Evolutionary conservation across 768 basidiomycete species (phyloP), one percentile per base, ranked within the genome.

Genomic region (Pluteus cervinus): DNA sequence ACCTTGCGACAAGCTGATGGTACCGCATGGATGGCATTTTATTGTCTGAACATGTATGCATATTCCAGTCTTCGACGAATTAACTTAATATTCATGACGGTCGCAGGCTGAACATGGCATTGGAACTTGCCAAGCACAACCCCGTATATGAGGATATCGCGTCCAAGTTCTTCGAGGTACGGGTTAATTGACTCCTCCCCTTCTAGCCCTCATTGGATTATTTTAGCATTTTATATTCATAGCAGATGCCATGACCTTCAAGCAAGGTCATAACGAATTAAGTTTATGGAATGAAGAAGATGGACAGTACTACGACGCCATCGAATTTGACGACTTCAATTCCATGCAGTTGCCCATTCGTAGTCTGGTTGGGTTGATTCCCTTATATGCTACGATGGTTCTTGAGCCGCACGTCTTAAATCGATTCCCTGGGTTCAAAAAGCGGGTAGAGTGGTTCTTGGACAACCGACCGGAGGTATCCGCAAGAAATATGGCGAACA

Each of bases 1-100:
- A 76, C 65, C 12, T 69, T 99, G 41, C 91, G 94, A 37, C 96
- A 99, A 63, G 92, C 96, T 6, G 96, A 99, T 56, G 94, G 94
- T 7, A 99, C 96, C 5, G 90, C 94, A 0, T 99, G 96, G 96
- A 99, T 99, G 96, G 96, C 92, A 22, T 99, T 98, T 67, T 99
- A 94, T 61, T 91, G 84, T 48, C 62, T 98, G 41, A 96, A 96
- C 54, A 98, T 98, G 96, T 88, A 43, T 49, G 77, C 50, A 20
- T 7, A 23, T 24, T 29, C 35, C 21, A 24, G 42, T 9, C 7
- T 20, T 34, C 21, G 7, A 10, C 22, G 9, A 28, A 20, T n/a
- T 14, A 28, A 14, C 32, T 29, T 17, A 11, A n/a, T 17, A 25
- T 23, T 39, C 26, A 35, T 24, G 14, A 44, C 44, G 40, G 34